These are phyloP conservation scores for Irpex lacteus DNA, from an alignment of 1,284 basidiomycete species.

Conservation along the genomic window DNA sequence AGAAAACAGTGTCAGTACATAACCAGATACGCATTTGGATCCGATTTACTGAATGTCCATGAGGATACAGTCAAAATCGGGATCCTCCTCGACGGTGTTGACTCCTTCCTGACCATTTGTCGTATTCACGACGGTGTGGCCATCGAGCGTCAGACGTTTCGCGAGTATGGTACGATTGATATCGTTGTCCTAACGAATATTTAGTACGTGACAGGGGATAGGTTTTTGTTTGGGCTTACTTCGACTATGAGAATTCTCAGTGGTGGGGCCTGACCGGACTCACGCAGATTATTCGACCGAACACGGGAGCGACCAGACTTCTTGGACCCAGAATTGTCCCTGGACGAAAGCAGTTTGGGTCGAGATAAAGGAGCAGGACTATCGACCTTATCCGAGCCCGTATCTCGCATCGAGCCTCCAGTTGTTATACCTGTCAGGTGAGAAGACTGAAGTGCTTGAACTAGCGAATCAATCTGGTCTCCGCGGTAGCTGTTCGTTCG, in stretches of 20 bases:
- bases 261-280: slow-evolving; percentile 20
- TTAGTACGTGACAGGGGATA: background rate
- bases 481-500: slow-evolving; percentile 19
- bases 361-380: background rate
- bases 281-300: slow-evolving; percentile 1
- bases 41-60: slow-evolving; percentile 81
- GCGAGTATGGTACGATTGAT: slow-evolving; percentile 76
- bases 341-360: background rate
- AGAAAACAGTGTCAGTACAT: background rate
- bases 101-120: slow-evolving; percentile 81
- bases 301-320: slow-evolving; percentile 4
- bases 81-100: slow-evolving; percentile 57
- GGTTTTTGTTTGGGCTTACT: slow-evolving; percentile 33
- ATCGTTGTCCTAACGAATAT: slow-evolving; percentile 57
- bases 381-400: background rate
- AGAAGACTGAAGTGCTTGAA: slow-evolving; percentile 51
- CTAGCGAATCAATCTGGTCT: slow-evolving; percentile 62
- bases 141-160: slow-evolving; percentile 67
- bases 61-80: slow-evolving; percentile 71
- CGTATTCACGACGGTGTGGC: slow-evolving; percentile 65
- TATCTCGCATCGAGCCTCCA: background rate
- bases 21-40: background rate
- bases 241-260: slow-evolving; percentile 73
- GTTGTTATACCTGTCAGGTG: background rate
- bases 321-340: background rate